These are phyloP conservation scores for Aulographum hederae DNA, from an alignment of 2,329 filamentous ascomycete species.

Conservation along the genomic window DNA sequence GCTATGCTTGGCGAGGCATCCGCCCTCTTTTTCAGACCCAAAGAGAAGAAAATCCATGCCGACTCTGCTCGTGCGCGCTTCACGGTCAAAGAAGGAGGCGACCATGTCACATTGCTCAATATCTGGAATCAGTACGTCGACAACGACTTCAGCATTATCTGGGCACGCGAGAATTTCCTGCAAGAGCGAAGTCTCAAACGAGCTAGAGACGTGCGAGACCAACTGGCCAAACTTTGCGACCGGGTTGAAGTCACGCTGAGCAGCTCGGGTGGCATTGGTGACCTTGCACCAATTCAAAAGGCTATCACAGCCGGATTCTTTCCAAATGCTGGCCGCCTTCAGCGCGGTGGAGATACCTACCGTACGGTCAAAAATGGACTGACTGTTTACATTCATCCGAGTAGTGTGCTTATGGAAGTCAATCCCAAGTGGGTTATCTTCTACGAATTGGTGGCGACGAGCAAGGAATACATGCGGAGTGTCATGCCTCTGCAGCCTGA, in stretches of 20 bases:
- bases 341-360: conserved; percentile 73
- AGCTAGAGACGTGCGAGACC: conserved; percentile 80
- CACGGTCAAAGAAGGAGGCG: conserved; percentile 76
- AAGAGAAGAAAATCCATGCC: conserved; percentile 93
- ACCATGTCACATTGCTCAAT: conserved; percentile 75
- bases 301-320: conserved; percentile 88
- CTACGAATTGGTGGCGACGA: conserved; percentile 64
- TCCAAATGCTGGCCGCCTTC: conserved; percentile 71
- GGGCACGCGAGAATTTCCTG: conserved; percentile 83
- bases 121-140: conserved; percentile 95
- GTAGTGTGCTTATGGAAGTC: conserved; percentile 57
- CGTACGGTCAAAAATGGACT: conserved; percentile 81
- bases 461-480: conserved; percentile 83
- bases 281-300: conserved; percentile 58
- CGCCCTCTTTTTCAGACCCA: conserved; percentile 82
- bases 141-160: conserved; percentile 70
- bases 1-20: conserved; percentile 82
- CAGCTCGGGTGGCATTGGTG: conserved; percentile 51
- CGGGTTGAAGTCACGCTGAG: conserved; percentile 64
- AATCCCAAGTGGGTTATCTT: conserved; percentile 84
- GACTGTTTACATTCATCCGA: conserved; percentile 83
- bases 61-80: conserved; percentile 81
- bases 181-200: conserved; percentile 80
- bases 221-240: conserved; percentile 82
- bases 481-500: conserved; percentile 68